Evolutionary conservation across 2,329 filamentous ascomycete species (phyloP).

Genomic region (Chaetomiaceae sp.): DNA sequence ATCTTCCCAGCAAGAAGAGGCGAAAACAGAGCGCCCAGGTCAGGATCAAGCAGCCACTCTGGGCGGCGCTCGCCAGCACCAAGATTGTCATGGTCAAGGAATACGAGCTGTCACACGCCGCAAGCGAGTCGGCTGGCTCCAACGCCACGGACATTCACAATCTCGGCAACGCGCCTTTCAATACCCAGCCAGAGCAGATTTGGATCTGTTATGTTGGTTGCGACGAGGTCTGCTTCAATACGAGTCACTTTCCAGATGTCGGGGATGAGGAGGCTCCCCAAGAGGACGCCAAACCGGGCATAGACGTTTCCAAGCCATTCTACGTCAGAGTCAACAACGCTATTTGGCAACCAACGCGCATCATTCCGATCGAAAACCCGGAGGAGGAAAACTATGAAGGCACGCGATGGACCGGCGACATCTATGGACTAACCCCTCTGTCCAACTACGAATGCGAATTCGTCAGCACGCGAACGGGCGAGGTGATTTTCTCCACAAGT

Average conservation of each 20-base stretch:
- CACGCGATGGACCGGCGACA: constrained; percentile 64
- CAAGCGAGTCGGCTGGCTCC: constrained; percentile 67
- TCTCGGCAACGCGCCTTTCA: constrained; percentile 70
- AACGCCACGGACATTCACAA: constrained; percentile 74
- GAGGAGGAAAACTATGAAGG: constrained; percentile 37
- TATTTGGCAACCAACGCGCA: constrained; percentile 73
- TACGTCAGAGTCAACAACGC: constrained; percentile 76
- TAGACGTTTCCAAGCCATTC: constrained; percentile 70
- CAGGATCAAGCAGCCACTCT: constrained; percentile 83
- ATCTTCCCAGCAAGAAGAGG: constrained; percentile 70
- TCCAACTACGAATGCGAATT: constrained; percentile 79
- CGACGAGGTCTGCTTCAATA: constrained; percentile 73
- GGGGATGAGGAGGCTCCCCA: constrained; percentile 36
- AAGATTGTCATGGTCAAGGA: constrained; percentile 96
- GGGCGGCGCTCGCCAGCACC: constrained; percentile 90
- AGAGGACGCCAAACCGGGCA: constrained; percentile 42
- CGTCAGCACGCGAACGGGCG: constrained; percentile 61
- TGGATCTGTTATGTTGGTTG: constrained; percentile 78
- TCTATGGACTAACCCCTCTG: constrained; percentile 64
- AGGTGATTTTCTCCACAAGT: constrained; percentile 66
- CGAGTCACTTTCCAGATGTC: constrained; percentile 55
- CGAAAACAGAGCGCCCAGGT: constrained; percentile 89
- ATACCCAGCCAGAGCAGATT: constrained; percentile 65
- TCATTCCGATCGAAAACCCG: constrained; percentile 46
- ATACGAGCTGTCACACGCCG: constrained; percentile 74